phyloP scores from a whole-genome alignment of 2,329 filamentous ascomycete genomes.

The Hypoxylon sp. region DNA sequence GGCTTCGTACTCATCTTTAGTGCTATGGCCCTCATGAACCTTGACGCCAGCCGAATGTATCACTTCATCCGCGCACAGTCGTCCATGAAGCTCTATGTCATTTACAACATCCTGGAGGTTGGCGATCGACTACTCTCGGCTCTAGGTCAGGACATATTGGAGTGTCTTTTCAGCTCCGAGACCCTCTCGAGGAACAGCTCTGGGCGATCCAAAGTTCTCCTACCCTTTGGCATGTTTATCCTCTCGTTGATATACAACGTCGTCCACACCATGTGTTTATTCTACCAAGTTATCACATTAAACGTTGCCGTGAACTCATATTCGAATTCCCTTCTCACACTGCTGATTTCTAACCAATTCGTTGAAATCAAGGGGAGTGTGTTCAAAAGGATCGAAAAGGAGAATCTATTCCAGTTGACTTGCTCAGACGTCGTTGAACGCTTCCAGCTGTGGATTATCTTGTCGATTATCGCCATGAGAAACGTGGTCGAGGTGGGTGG shows the following conservation, averaged over 20 bases:
- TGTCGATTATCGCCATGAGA: constrained; percentile 92
- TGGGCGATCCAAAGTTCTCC: constrained; percentile 87
- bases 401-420: constrained; percentile 94
- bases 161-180: constrained; percentile 93
- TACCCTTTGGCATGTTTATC: constrained; percentile 90
- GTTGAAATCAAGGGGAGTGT: constrained; percentile 99
- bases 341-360: constrained; percentile 96
- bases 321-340: constrained; percentile 90
- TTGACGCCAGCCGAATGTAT: constrained; percentile 98
- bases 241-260: constrained; percentile 89
- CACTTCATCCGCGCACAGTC: constrained; percentile 96
- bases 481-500: constrained; percentile 97
- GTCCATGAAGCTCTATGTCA: constrained; percentile 97
- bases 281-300: constrained; percentile 97
- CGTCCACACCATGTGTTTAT: constrained; percentile 84
- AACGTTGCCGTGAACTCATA: constrained; percentile 99
- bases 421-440: constrained; percentile 97
- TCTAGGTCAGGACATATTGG: constrained; percentile 92
- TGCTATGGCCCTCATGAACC: constrained; percentile 83
- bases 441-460: constrained; percentile 97
- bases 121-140: constrained; percentile 90
- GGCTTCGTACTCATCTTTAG: constrained; percentile 88
- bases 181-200: constrained; percentile 87
- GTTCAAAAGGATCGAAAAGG: constrained; percentile 98
- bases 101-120: constrained; percentile 96